These are phyloP conservation scores for Yarrowia sp. DNA, from an alignment of 805 yeast genomes.

Conservation along the genomic window DNA sequence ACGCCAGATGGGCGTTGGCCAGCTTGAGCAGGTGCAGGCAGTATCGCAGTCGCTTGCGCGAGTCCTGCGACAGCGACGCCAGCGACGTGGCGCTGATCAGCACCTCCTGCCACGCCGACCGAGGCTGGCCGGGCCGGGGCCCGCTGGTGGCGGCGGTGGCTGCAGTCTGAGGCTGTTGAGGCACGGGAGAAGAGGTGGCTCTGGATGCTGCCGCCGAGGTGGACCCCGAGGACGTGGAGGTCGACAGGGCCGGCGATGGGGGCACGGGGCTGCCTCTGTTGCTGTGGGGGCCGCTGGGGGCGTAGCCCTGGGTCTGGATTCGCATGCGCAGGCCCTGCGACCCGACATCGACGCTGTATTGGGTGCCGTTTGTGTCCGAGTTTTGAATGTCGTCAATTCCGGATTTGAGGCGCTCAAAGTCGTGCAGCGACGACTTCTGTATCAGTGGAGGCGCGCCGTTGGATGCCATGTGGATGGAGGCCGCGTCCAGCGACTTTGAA, in stretches of 20 bases:
- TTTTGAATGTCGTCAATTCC: slow-evolving; percentile 36
- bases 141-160: not conserved
- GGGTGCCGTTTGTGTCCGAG: slow-evolving; percentile 35
- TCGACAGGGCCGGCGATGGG: slow-evolving; percentile 3
- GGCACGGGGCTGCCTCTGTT: slow-evolving; percentile 33
- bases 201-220: slow-evolving; percentile 17
- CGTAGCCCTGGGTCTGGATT: slow-evolving; percentile 28
- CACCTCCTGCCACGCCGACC: slow-evolving; percentile 47
- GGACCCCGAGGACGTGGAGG: slow-evolving; percentile 18
- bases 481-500: slow-evolving; percentile 35
- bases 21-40: slow-evolving; percentile 79
- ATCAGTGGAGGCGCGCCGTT: slow-evolving; percentile 23
- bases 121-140: slow-evolving; percentile 15
- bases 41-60: slow-evolving; percentile 76
- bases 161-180: not conserved
- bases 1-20: slow-evolving; percentile 78
- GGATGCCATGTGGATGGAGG: slow-evolving; percentile 30
- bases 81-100: slow-evolving; percentile 50
- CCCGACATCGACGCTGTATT: slow-evolving; percentile 29
- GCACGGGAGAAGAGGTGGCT: slow-evolving; percentile 20
- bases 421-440: slow-evolving; percentile 36
- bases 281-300: slow-evolving; percentile 12
- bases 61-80: slow-evolving; percentile 64
- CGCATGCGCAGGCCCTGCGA: slow-evolving; percentile 35
- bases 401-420: slow-evolving; percentile 34